These are phyloP conservation scores for Zostera marina DNA, from an alignment of 116 monocot species.

Conservation along the genomic window DNA sequence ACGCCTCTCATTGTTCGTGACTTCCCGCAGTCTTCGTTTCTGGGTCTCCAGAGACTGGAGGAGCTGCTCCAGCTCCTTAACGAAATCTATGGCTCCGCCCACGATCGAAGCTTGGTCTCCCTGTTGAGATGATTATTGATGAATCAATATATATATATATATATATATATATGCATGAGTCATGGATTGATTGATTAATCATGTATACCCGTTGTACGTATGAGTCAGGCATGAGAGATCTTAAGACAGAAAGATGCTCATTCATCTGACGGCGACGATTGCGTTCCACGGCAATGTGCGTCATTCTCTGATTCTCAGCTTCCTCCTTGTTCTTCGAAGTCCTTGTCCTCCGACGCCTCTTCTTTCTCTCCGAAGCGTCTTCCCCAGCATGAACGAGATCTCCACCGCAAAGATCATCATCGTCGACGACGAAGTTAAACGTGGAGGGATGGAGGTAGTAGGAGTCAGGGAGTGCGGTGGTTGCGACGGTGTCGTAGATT, in stretches of 20 bases:
- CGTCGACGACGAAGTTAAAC: too few species aligned
- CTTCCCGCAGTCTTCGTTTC: conserved; percentile 12
- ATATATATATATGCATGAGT: neutral
- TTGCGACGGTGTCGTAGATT: conserved; percentile 46
- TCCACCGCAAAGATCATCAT: neutral
- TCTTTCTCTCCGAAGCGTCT: conserved; percentile 17
- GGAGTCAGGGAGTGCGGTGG: conserved; percentile 10
- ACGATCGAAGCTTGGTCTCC: conserved; percentile 97
- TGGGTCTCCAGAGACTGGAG: conserved; percentile 75
- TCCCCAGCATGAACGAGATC: too few species aligned
- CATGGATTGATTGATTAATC: neutral
- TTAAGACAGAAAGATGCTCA: conserved; percentile 64
- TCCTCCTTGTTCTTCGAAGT: conserved; percentile 66
- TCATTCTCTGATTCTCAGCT: conserved; percentile 69
- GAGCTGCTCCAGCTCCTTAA: conserved; percentile 84
- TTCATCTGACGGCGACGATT: conserved; percentile 83
- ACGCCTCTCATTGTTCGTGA: neutral
- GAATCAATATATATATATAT: neutral
- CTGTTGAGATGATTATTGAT: conserved; percentile 11
- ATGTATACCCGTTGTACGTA: conserved; percentile 46
- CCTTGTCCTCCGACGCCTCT: conserved; percentile 36
- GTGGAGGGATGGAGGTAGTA: conserved; percentile 6
- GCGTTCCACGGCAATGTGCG: conserved; percentile 81
- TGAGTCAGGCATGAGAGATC: conserved; percentile 67
- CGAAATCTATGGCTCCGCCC: conserved; percentile 88